Evolutionary conservation across 306 rosid species (phyloP).

Genomic region (Acacia confusa): DNA sequence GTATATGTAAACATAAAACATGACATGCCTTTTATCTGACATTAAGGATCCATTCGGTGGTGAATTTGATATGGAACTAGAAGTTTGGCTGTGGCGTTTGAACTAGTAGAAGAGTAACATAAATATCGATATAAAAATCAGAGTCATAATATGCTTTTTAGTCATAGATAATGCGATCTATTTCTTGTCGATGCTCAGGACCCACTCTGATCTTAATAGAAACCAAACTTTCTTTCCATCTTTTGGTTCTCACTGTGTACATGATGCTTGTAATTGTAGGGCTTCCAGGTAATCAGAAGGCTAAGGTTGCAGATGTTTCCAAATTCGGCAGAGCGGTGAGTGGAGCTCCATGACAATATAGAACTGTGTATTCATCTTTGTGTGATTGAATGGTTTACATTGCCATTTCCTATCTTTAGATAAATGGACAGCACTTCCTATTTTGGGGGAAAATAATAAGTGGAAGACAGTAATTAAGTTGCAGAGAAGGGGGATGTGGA

Average conservation of each 20-base stretch:
- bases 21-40: neutral
- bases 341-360: constrained; percentile 21
- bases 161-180: neutral
- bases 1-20: neutral
- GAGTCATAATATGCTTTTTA: neutral
- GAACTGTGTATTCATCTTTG: neutral
- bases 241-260: neutral
- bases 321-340: constrained; percentile 60
- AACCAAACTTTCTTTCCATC: neutral
- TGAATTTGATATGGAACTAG: constrained; percentile 6
- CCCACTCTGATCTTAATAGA: neutral
- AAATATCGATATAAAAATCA: neutral
- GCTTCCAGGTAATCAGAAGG: constrained; percentile 48
- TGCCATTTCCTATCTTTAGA: neutral
- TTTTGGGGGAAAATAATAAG: neutral
- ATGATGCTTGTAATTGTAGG: constrained; percentile 41
- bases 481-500: neutral
- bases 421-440: neutral
- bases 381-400: neutral
- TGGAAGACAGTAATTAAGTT: neutral
- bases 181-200: neutral
- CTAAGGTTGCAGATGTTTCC: constrained; percentile 60
- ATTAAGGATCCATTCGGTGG: neutral
- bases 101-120: constrained; percentile 1
- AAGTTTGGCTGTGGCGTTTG: constrained; percentile 10